Evolutionary conservation across 176 grass and related monocot genomes (phyloP).

Genomic region (Panicum miliaceum): DNA sequence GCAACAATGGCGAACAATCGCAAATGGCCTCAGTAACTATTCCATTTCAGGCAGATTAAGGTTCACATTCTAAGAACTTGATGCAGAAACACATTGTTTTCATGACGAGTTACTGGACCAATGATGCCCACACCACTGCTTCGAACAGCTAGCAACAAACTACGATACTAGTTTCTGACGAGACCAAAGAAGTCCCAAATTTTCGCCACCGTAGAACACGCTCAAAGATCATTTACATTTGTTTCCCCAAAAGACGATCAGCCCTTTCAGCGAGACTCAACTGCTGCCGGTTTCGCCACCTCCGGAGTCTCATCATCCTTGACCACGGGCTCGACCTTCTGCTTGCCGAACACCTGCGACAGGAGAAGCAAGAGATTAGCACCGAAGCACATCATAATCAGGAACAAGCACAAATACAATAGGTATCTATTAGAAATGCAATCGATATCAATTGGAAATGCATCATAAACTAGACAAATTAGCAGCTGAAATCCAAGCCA

Average conservation of each 20-base stretch:
- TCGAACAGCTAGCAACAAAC: constrained; percentile 6
- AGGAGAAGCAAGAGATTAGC: background rate
- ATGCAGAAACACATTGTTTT: background rate
- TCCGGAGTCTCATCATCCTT: constrained; percentile 28
- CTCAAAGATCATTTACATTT: constrained; percentile 23
- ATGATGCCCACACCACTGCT: constrained; percentile 25
- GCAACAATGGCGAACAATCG: background rate
- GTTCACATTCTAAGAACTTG: background rate
- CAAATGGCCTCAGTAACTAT: background rate
- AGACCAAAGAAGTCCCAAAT: background rate
- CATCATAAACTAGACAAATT: background rate
- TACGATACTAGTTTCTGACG: background rate
- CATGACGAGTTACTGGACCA: background rate
- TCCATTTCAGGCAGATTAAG: constrained; percentile 9
- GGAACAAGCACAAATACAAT: background rate
- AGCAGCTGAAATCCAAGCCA: background rate
- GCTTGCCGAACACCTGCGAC: constrained; percentile 38
- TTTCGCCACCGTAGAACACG: background rate
- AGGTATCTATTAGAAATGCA: background rate
- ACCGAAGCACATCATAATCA: background rate
- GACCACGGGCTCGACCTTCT: constrained; percentile 43
- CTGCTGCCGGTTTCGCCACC: background rate
- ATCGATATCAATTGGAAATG: background rate
- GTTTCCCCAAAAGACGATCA: background rate
- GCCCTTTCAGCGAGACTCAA: constrained; percentile 26